phyloP scores from a whole-genome alignment of 768 basidiomycete genomes.

The Hydnum rufescens region DNA sequence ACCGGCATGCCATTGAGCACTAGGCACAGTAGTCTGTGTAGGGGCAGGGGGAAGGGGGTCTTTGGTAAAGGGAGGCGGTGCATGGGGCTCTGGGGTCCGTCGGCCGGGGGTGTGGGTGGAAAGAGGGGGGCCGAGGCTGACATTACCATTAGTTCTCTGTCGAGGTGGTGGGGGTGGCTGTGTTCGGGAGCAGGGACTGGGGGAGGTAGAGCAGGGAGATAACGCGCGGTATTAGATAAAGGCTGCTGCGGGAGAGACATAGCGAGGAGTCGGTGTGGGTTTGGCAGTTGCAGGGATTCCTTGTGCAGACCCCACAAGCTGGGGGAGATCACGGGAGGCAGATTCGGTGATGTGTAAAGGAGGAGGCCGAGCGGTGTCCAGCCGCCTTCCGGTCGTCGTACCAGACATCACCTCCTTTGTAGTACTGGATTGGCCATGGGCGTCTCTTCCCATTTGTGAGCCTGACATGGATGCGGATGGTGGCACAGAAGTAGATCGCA shows the following conservation, averaged over 20 bases:
- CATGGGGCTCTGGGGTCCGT: conserved; percentile 15
- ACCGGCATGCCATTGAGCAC: conserved; percentile 10
- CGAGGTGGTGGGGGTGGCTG: conserved; percentile 38
- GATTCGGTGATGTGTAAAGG: conserved; percentile 52
- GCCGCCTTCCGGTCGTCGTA: conserved; percentile 19
- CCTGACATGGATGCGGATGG: conserved; percentile 11
- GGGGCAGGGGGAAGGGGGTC: conserved; percentile 21
- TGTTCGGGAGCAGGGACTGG: conserved; percentile 49
- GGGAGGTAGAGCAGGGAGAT: conserved; percentile 28
- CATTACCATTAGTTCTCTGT: conserved; percentile 15
- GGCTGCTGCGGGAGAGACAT: conserved; percentile 16
- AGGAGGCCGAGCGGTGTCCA: conserved; percentile 49
- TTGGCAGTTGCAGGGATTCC: conserved; percentile 10
- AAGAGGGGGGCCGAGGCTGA: conserved; percentile 9
- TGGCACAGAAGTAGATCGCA: conserved; percentile 8
- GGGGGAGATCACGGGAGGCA: conserved; percentile 44
- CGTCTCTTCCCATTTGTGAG: conserved; percentile 11
- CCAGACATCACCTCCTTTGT: not conserved
- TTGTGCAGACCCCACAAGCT: conserved; percentile 34
- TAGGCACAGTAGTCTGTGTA: conserved; percentile 11
- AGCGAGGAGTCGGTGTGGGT: conserved; percentile 20
- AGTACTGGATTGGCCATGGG: conserved; percentile 6
- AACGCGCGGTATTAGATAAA: conserved; percentile 6
- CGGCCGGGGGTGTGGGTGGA: not conserved
- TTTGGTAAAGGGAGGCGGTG: conserved; percentile 19